A percentile compares a stretch with the other conserved stretches of the same genome.
phyloP scores from a whole-genome alignment of 441 rosid genomes.

The Croton laevigatus region DNA sequence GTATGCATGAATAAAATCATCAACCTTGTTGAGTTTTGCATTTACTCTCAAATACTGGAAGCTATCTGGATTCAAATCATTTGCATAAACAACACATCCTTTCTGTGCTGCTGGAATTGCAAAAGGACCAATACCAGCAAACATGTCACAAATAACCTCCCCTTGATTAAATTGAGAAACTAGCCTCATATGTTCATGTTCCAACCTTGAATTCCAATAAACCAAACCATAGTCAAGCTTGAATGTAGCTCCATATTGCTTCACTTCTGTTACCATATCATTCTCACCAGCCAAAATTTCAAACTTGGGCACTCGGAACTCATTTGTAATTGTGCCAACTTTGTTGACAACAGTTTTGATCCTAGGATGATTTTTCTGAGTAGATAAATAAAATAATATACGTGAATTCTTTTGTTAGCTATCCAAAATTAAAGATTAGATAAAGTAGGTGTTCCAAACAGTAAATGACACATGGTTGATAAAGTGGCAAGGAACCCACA shows the following conservation, averaged over 20 bases:
- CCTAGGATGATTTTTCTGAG: conserved; percentile 89
- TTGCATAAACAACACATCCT: conserved; percentile 86
- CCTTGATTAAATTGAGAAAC: conserved; percentile 71
- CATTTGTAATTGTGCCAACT: conserved; percentile 77
- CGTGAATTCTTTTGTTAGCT: neutral
- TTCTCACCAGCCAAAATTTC: conserved; percentile 85
- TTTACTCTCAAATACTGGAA: conserved; percentile 74
- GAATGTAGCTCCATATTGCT: conserved; percentile 91
- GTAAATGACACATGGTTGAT: neutral
- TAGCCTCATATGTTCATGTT: conserved; percentile 84
- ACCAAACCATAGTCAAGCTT: conserved; percentile 85
- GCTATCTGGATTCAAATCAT: conserved; percentile 88
- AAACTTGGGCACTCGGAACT: conserved; percentile 92
- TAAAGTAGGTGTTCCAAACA: neutral
- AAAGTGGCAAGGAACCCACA: neutral
- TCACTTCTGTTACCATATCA: conserved; percentile 84
- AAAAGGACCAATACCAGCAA: conserved; percentile 95
- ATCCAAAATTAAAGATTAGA: neutral
- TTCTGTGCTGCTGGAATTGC: conserved; percentile 93
- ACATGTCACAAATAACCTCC: conserved; percentile 90
- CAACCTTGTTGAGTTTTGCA: conserved; percentile 83
- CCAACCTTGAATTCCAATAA: conserved; percentile 96
- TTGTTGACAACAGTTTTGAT: conserved; percentile 87
- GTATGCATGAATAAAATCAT: conserved; percentile 49
- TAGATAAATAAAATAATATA: conserved; percentile 3